A percentile compares a stretch with the other conserved stretches of the same genome.
phyloP scores from a whole-genome alignment of 2,329 filamentous ascomycete species.

The Blastomyces percursus region DNA sequence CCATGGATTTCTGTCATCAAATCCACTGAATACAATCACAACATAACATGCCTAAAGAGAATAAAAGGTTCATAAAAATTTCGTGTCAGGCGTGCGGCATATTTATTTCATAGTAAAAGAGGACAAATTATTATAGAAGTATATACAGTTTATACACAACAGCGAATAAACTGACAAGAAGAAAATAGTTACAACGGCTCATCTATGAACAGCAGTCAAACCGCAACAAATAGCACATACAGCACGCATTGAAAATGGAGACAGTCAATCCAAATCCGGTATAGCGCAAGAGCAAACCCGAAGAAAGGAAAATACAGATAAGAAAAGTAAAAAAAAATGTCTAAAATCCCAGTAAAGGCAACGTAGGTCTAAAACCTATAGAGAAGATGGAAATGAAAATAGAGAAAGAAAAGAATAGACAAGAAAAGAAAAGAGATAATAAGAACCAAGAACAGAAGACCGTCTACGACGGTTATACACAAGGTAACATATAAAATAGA shows the following conservation, averaged over 20 bases:
- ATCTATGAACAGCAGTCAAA: no score
- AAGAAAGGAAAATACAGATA: background rate
- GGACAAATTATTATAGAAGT: background rate
- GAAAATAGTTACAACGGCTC: no score
- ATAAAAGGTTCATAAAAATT: background rate
- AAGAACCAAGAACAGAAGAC: background rate
- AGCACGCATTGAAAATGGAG: background rate
- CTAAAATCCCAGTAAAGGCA: background rate
- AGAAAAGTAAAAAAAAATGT: background rate
- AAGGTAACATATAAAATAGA: constrained; percentile 4
- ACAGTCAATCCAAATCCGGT: background rate
- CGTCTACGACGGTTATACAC: background rate
- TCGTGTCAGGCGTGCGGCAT: background rate
- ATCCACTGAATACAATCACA: background rate
- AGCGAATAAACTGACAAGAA: background rate
- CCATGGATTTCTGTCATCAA: no score
- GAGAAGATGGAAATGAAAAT: background rate
- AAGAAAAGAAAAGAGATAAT: background rate
- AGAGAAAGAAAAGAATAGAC: background rate
- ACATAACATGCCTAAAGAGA: background rate
- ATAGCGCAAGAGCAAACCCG: background rate
- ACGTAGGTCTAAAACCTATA: background rate
- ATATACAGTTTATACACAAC: background rate
- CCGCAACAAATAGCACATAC: no score
- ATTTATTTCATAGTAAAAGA: background rate